Evolutionary conservation across 2,329 filamentous ascomycete genomes (phyloP), one percentile per base, ranked within the genome.

Genomic region (Alternaria brassicae): DNA sequence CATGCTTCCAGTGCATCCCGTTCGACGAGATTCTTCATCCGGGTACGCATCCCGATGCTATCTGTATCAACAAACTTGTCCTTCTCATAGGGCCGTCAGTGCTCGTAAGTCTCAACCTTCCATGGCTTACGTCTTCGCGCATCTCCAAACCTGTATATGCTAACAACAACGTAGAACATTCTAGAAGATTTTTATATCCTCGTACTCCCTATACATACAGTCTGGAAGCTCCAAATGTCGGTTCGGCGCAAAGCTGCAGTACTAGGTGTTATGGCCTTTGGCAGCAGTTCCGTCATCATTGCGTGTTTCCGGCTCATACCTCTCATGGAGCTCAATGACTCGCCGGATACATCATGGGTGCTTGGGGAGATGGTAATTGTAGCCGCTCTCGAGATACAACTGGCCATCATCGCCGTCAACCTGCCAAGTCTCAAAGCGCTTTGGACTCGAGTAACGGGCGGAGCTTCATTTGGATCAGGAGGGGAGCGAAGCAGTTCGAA

Each of bases 291-390:
- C 21, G 71, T 77, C 4, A 53, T 71, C 15, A 57, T 69, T 23
- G 66, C 64, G 1, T 56, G 49, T 28, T 59, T 68, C 40, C 69
- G 70, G 10, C 49, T 72, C n/a, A 58, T 67, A 12, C 58, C 63
- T 9, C 68, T 72, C 9, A 56, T 67, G 52, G 60, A 67, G 39
- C 64, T 77, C 21, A 65, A 69, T 54, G 57, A 42, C 3, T 64
- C 65, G 6, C 53, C 68, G 10, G 73, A 77, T 44, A 60, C 68
- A 12, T 72, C 71, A 19, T 76, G 62, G 37, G 62, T 68, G 3
- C 62, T 77, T 8, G 75, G 75, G 3, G 72, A 72, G 44, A 72
- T 76, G 60, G 63, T 73, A 51, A 72, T 77, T 27, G 64, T 77
- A 7, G 71, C 75, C 1, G 68, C 67, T 15, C 48, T 75, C 27